These are phyloP conservation scores for Penicillium rolfsii DNA, from an alignment of 2,329 filamentous ascomycete species.

Conservation along the genomic window DNA sequence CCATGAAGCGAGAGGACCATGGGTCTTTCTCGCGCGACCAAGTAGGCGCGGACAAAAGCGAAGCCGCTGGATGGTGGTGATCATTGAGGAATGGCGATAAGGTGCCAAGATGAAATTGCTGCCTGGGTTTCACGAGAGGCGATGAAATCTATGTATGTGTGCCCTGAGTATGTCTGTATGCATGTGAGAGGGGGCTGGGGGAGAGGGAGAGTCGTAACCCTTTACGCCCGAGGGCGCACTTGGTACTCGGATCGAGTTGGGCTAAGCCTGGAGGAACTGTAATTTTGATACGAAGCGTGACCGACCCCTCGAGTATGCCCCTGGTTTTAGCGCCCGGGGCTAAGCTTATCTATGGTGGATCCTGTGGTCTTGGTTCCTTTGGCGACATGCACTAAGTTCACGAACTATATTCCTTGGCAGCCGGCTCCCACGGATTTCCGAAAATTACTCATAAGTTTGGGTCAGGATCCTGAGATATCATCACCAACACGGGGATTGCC, in stretches of 20 bases:
- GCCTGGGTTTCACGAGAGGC: not conserved
- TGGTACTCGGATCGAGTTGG: not conserved
- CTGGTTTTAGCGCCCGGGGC: slow-evolving; percentile 1
- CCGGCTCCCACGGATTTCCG: not conserved
- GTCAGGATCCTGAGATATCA: not conserved
- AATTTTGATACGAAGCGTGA: not conserved
- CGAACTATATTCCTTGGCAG: not conserved
- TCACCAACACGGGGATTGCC: not conserved
- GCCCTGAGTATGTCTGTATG: no score
- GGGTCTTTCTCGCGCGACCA: slow-evolving; percentile 4
- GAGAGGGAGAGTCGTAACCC: not conserved
- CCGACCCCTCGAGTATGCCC: not conserved
- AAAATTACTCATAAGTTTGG: not conserved
- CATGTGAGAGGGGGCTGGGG: no score
- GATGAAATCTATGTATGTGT: not conserved
- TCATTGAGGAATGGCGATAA: not conserved
- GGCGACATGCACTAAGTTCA: not conserved
- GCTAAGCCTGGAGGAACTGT: not conserved
- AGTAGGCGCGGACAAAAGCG: slow-evolving; percentile 7
- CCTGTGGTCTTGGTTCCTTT: not conserved
- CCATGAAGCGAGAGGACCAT: slow-evolving; percentile 4
- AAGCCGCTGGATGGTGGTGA: slow-evolving; percentile 6
- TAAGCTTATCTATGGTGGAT: slow-evolving; percentile 3
- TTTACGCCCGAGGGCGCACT: not conserved
- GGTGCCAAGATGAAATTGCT: not conserved